Evolutionary conservation across 371 early-diverging fungal species (phyloP).

Genomic region (Gilbertella persicaria): DNA sequence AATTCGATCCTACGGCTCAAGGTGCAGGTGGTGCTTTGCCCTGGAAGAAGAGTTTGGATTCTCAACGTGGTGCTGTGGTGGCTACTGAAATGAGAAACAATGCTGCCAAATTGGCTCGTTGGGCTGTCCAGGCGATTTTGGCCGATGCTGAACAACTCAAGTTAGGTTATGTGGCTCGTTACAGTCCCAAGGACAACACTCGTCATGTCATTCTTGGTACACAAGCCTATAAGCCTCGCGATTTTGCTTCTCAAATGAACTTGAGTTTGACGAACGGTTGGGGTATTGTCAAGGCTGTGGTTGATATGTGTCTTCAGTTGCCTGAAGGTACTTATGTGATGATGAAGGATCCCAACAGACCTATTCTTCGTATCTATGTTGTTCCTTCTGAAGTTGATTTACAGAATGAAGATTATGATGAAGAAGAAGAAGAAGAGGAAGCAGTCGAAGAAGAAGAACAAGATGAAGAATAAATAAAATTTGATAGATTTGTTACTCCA

Average conservation of each 20-base stretch:
- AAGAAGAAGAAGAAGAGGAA: slow-evolving; percentile 50
- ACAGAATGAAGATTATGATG: slow-evolving; percentile 55
- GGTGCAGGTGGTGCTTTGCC: slow-evolving; percentile 90
- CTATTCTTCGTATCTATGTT: slow-evolving; percentile 80
- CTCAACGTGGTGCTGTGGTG: slow-evolving; percentile 95
- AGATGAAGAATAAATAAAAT: neutral
- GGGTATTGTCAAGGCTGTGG: slow-evolving; percentile 95
- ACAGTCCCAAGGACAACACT: slow-evolving; percentile 75
- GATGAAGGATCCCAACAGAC: slow-evolving; percentile 95
- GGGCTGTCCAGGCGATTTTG: slow-evolving; percentile 91
- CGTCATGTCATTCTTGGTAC: slow-evolving; percentile 88
- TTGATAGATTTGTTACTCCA: neutral
- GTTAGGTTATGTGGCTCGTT: slow-evolving; percentile 86
- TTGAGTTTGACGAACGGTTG: slow-evolving; percentile 83
- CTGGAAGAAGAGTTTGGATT: slow-evolving; percentile 95
- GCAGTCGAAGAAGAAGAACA: slow-evolving; percentile 21
- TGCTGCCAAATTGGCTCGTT: slow-evolving; percentile 91
- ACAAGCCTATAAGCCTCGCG: slow-evolving; percentile 85
- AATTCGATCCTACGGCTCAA: slow-evolving; percentile 87
- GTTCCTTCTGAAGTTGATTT: slow-evolving; percentile 73
- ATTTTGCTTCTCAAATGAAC: slow-evolving; percentile 92
- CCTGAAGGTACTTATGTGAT: slow-evolving; percentile 94
- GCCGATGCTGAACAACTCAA: slow-evolving; percentile 90
- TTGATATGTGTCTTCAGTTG: slow-evolving; percentile 81
- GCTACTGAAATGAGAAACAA: slow-evolving; percentile 98